Conservation (phyloP, 2,329 filamentous ascomycete species). For the Hypoxylon sp. region DNA sequence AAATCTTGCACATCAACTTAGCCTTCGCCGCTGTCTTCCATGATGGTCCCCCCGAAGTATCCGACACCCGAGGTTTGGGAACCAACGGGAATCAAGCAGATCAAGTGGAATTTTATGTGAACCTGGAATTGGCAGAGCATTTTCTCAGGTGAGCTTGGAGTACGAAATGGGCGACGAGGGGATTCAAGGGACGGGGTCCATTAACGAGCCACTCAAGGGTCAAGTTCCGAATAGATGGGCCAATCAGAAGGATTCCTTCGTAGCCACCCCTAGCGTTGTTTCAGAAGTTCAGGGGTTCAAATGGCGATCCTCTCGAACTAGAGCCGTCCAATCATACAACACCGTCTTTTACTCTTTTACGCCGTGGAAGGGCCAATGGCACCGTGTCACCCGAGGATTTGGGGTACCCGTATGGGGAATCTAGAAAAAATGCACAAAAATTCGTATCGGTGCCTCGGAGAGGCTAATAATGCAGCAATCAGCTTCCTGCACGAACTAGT, state of each 20-base stretch:
- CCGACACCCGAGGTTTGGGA: conserved; percentile 38
- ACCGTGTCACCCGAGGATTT: conserved; percentile 43
- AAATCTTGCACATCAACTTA: background rate
- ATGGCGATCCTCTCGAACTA: conserved; percentile 40
- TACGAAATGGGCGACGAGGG: background rate
- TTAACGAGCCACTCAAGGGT: conserved; percentile 15
- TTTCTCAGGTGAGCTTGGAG: conserved; percentile 28
- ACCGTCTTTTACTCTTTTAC: conserved; percentile 27
- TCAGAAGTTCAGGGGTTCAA: conserved; percentile 42
- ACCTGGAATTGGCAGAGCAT: conserved; percentile 25
- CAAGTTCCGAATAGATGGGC: conserved; percentile 22
- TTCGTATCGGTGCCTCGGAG: conserved; percentile 7
- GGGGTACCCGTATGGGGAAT: conserved; percentile 29
- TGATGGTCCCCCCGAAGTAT: conserved; percentile 25
- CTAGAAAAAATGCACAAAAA: conserved; percentile 17
- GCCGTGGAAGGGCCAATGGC: conserved; percentile 23
- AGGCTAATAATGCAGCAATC: conserved; percentile 22
- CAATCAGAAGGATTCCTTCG: conserved; percentile 33
- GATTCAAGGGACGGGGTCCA: conserved; percentile 1
- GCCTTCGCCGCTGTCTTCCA: conserved; percentile 19
- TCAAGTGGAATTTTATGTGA: conserved; percentile 7
- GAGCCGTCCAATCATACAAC: conserved; percentile 37
- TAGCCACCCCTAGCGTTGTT: conserved; percentile 38
- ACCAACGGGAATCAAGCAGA: conserved; percentile 15
- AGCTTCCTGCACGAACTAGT: conserved; percentile 5